Percentiles rank a stretch among this genome's conserved stretches.
These are phyloP conservation scores for Rhizopogon salebrosus DNA, from an alignment of 768 basidiomycete genomes.

Conservation along the genomic window DNA sequence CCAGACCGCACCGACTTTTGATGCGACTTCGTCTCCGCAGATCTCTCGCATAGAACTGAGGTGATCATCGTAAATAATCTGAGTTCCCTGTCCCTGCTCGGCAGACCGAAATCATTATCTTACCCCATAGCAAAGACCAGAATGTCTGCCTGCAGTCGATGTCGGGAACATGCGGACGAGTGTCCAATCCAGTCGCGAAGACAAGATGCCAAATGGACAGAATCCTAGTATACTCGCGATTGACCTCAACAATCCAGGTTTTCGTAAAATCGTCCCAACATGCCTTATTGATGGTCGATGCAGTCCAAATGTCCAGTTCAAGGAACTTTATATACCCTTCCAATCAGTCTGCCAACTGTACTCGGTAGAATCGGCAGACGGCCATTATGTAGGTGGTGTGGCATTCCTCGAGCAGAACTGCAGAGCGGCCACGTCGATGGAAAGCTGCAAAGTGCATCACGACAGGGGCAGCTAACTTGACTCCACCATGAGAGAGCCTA, in stretches of 20 bases:
- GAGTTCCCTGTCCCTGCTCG: too few relatives aligned
- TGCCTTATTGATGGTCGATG: constrained; percentile 36
- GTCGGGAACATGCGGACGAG: constrained; percentile 38
- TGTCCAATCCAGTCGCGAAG: constrained; percentile 50
- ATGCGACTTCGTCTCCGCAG: constrained; percentile 40
- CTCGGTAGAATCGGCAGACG: background rate
- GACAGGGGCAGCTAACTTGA: too few relatives aligned
- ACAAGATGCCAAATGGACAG: constrained; percentile 47
- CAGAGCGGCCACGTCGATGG: constrained; percentile 53
- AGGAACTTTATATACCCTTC: constrained; percentile 55
- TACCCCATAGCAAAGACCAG: constrained; percentile 31
- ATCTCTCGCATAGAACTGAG: constrained; percentile 35
- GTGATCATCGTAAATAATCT: constrained; percentile 42
- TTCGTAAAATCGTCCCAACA: constrained; percentile 31
- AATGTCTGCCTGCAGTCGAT: constrained; percentile 29
- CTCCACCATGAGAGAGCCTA: too few relatives aligned
- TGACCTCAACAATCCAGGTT: constrained; percentile 43
- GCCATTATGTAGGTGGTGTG: background rate
- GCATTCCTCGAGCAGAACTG: constrained; percentile 45
- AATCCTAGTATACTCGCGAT: constrained; percentile 26
- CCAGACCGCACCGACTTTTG: constrained; percentile 51
- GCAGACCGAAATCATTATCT: background rate
- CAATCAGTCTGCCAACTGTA: constrained; percentile 60
- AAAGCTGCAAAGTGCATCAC: constrained; percentile 32
- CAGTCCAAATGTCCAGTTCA: constrained; percentile 63